Conservation (phyloP, 192 early-diverging fungal species). For the Bifiguratus adelaidae region DNA sequence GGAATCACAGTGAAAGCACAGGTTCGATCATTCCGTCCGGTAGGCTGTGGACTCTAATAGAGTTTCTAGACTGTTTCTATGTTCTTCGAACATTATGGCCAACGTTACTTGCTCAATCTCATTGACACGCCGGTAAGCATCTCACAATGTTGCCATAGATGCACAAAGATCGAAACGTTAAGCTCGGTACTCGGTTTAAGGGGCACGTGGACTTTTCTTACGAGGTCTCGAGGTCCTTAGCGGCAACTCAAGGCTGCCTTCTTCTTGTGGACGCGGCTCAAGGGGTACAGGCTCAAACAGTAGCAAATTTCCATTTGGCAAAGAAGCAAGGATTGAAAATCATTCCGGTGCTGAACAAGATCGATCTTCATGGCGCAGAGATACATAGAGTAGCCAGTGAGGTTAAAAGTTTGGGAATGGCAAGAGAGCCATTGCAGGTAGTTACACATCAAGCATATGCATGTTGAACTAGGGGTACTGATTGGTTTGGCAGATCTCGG, state of each 20-base stretch:
- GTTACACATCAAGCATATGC: constrained; percentile 43
- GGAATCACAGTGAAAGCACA: constrained; percentile 99
- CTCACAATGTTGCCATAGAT: no score
- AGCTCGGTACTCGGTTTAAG: constrained; percentile 3
- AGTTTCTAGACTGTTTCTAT: constrained; percentile 69
- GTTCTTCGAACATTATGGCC: constrained; percentile 77
- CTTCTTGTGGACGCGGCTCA: constrained; percentile 90
- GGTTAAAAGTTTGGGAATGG: constrained; percentile 73
- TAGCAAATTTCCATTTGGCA: constrained; percentile 93
- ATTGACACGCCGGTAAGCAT: constrained; percentile 84
- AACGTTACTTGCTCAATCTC: constrained; percentile 83
- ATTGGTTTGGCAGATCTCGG: constrained; percentile 51
- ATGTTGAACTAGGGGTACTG: constrained; percentile 8
- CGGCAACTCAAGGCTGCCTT: constrained; percentile 89
- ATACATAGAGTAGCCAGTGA: constrained; percentile 63
- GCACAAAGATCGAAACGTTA: not conserved
- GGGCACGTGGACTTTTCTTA: constrained; percentile 92
- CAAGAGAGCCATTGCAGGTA: constrained; percentile 89
- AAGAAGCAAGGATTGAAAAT: constrained; percentile 79
- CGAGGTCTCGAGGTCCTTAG: constrained; percentile 88
- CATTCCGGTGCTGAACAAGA: constrained; percentile 89
- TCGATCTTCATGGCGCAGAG: constrained; percentile 87
- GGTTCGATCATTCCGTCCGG: constrained; percentile 19
- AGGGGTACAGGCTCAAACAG: constrained; percentile 96
- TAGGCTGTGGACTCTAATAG: not conserved